Percentiles rank a stretch among this genome's conserved stretches.
Conservation (phyloP, 2,329 filamentous ascomycete species). For the Fusarium veterinarium region DNA sequence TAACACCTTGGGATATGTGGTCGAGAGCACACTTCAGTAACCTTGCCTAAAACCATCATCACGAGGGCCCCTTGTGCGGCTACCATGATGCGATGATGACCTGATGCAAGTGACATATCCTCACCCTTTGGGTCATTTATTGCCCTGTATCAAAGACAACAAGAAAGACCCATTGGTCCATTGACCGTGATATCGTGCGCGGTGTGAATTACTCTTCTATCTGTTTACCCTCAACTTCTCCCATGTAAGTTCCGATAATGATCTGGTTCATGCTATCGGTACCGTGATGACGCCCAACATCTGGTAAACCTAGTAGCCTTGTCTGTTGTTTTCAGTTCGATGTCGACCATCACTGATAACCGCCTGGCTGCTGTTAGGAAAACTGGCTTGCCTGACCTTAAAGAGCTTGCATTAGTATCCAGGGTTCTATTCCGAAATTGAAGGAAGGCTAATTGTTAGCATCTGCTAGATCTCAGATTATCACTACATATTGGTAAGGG, state of each 20-base stretch:
- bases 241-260: constrained; percentile 31
- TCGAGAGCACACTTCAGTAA: constrained; percentile 66
- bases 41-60: constrained; percentile 76
- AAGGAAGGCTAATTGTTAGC: constrained; percentile 28
- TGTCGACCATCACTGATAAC: constrained; percentile 35
- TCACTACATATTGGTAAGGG: background rate
- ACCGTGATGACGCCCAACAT: constrained; percentile 53
- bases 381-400: constrained; percentile 43
- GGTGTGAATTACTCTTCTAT: background rate
- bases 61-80: constrained; percentile 74
- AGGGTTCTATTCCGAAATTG: background rate
- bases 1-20: constrained; percentile 63
- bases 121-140: constrained; percentile 10
- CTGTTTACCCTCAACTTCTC: background rate
- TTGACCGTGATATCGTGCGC: background rate
- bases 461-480: background rate
- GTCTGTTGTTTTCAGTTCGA: constrained; percentile 44
- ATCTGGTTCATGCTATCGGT: constrained; percentile 1
- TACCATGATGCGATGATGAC: constrained; percentile 76
- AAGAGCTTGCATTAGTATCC: constrained; percentile 1
- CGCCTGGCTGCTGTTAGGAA: constrained; percentile 42
- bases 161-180: background rate
- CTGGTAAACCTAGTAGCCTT: constrained; percentile 56
- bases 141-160: constrained; percentile 7
- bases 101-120: constrained; percentile 71